A percentile compares a stretch with the other conserved stretches of the same genome.
These are phyloP conservation scores for Cladosporium sp. DNA, from an alignment of 2,329 filamentous ascomycete species.

Conservation along the genomic window DNA sequence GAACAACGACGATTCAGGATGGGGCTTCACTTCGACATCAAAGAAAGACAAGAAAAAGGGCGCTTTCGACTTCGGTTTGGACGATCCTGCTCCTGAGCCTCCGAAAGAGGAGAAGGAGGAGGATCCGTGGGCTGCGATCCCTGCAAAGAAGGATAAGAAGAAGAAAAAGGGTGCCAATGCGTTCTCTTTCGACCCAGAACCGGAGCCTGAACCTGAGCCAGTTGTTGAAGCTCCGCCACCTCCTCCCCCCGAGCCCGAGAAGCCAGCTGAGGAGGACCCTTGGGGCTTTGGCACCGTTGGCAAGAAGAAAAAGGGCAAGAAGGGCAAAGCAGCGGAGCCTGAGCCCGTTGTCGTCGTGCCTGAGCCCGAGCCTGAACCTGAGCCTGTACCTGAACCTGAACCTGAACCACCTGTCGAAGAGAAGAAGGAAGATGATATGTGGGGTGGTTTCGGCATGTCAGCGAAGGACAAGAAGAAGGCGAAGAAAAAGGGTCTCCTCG, in stretches of 20 bases:
- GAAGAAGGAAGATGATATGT: constrained; percentile 34
- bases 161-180: constrained; percentile 30
- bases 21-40: constrained; percentile 31
- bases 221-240: constrained; percentile 21
- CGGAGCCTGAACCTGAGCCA: constrained; percentile 21
- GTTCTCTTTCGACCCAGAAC: constrained; percentile 14
- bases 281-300: constrained; percentile 28
- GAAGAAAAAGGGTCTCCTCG: constrained; percentile 39
- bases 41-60: constrained; percentile 33
- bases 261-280: constrained; percentile 29
- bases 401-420: constrained; percentile 34
- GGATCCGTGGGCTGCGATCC: constrained; percentile 26
- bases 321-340: constrained; percentile 32
- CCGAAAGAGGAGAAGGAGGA: constrained; percentile 21
- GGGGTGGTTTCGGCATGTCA: constrained; percentile 23
- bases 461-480: constrained; percentile 38
- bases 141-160: constrained; percentile 24
- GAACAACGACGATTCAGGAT: constrained; percentile 17
- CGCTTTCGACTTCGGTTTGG: constrained; percentile 29
- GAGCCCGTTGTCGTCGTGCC: constrained; percentile 28
- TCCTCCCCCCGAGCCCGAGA: constrained; percentile 23
- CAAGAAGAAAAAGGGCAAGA: constrained; percentile 45
- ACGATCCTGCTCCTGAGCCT: constrained; percentile 16
- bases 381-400: constrained; percentile 36
- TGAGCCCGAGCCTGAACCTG: constrained; percentile 33